Conservation (phyloP, 208 protist genomes). For the Wallacemonas sp. region DNA sequence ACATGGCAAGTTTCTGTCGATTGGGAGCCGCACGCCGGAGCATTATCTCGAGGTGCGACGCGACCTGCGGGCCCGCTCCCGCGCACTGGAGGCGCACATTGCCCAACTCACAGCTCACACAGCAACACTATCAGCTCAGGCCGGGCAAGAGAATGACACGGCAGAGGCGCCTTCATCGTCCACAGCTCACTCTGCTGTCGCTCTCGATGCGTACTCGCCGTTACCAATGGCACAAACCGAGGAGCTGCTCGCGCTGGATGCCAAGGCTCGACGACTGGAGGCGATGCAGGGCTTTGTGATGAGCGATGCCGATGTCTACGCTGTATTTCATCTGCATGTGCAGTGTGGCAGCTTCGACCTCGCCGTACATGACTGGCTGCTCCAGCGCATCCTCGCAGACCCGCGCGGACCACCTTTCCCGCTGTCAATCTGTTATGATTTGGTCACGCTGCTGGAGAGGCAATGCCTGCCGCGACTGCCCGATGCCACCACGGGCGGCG, state of each 20-base stretch:
- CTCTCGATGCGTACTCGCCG: constrained; percentile 10
- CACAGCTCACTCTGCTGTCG: too few species aligned
- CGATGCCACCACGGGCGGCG: constrained; percentile 21
- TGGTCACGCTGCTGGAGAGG: constrained; percentile 20
- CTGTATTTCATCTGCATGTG: constrained; percentile 50
- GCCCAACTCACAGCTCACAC: too few species aligned
- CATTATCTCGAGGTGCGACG: constrained; percentile 44
- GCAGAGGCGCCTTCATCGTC: neutral
- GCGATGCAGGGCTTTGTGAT: constrained; percentile 61
- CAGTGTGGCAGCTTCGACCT: constrained; percentile 36
- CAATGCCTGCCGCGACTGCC: constrained; percentile 30
- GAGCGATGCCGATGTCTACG: constrained; percentile 62
- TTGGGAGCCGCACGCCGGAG: constrained; percentile 61
- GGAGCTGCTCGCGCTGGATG: constrained; percentile 47
- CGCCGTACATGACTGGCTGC: constrained; percentile 36
- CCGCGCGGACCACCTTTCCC: constrained; percentile 40
- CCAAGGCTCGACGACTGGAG: constrained; percentile 46
- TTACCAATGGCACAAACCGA: constrained; percentile 46
- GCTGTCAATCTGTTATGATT: constrained; percentile 29
- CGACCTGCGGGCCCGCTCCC: constrained; percentile 25
- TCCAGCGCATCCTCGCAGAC: constrained; percentile 30
- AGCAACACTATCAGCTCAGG: neutral
- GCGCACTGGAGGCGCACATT: constrained; percentile 17
- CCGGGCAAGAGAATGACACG: neutral
- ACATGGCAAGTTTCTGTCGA: constrained; percentile 78